Evolutionary conservation across 2,329 filamentous ascomycete genomes (phyloP), one percentile per base, ranked within the genome.

Genomic region (Ascochyta lentis): DNA sequence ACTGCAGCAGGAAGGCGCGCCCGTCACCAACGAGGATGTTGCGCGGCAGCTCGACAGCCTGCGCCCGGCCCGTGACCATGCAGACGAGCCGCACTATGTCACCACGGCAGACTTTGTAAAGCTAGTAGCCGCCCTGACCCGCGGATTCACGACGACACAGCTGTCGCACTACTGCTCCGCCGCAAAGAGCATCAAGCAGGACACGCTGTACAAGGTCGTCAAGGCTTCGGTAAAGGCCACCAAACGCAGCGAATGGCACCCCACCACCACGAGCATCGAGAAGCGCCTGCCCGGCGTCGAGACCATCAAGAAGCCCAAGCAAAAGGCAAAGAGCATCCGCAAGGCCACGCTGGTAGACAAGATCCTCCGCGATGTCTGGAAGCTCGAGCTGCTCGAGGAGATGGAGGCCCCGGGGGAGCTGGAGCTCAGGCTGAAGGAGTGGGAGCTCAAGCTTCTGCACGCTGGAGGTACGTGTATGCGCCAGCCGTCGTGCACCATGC

Each of bases 381-480:
- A 71, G 15, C 53, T 75, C 6, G 59, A 67, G 7, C 49, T 72
- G 22, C 56, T 75, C 15, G 74, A 76, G 45, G 74, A 76, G 55
- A 66, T 73, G 19, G 73, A 76, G 50, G 63, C 68, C 0, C 59
- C 67, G 23, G 73, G 73, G 16, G 72, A 76, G 56, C 49, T 76
- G 13, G 74, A 76, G 51, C 47, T 76, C n/a, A 51, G 51, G 2
- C 43, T 76, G 34, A 66, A 70, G 54, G 65, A 64, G 6, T 76
- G 73, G 72, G 71, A 76, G 46, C 49, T 72, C 27, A 43, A 56
- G 5, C 57, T 76, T 1, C 59, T 76, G n/a, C 64, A 52, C 19
- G 52, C 61, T 24, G 70, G 72, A 56, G 61, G 66, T 69, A 60
- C 12, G 53, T 42, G 23, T 41, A 8, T 33, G 31, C 13, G 23